Evolutionary conservation across 495 filamentous ascomycete genomes (phyloP), one percentile per base, ranked within the genome.

Genomic region (Aspergillus heteromorphus): DNA sequence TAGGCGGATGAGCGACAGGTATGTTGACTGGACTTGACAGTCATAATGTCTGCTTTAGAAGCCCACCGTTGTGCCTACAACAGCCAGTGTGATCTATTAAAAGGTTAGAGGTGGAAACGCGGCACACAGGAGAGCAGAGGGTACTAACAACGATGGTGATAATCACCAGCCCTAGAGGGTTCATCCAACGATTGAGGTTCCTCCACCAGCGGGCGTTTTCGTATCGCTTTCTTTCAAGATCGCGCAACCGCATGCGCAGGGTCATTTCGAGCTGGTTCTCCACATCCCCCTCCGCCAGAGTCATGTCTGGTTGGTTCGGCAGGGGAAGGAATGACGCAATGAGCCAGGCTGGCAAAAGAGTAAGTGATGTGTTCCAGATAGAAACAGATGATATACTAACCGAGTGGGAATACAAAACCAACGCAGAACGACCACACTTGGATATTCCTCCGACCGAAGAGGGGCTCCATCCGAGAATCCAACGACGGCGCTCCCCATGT

Each of bases 191-290:
- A 69, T 98, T 98, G 42, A 97, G 76, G 54, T 82, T 87, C 54
- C 93, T 81, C 93, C 93, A 97, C 91, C 92, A 97, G 34, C 82
- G 79, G 11, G 90, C 90, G 65, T 90, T 96, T 61, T 88, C 79
- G 65, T 88, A 89, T 47, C 81, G 78, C 36, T 76, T 75, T 45
- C 84, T 81, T 57, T 89, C 84, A 19, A 83, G 61, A 23, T 63
- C 60, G 41, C 60, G 63, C 43, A 75, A 63, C 56, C 65, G 74
- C 59, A 71, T 70, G 36, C 75, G 76, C 51, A 76, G 73, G 19
- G 79, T 74, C 16, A 63, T 60, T 51, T 77, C 77, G 11, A 79
- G 63, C 38, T 71, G 64, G 49, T 67, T 43, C 47, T 60, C 62
- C n/a, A 58, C 55, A 13, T 65, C 64, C 2, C 65, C 57, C 29